Conservation (phyloP, 1,284 basidiomycete genomes). For the Mrakiaceae sp. region DNA sequence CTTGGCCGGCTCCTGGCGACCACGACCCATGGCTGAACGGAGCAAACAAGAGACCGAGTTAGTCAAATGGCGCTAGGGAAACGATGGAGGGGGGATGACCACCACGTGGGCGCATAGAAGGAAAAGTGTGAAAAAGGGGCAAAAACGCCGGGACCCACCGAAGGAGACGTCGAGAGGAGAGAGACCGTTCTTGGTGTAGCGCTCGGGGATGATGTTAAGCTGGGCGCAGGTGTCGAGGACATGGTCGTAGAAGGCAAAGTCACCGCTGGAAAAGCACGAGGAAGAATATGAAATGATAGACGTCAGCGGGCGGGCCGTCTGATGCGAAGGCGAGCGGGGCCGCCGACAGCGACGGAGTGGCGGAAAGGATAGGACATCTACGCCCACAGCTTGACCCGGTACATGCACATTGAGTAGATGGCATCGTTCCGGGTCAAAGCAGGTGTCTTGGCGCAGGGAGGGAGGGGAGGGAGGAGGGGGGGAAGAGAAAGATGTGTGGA, state of each 20-base stretch:
- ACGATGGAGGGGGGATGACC: not conserved
- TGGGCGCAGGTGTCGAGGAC: conserved; percentile 94
- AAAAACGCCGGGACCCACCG: conserved; percentile 31
- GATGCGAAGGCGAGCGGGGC: too few species aligned
- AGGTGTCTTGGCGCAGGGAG: too few species aligned
- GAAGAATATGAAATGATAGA: conserved; percentile 1
- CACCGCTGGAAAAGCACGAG: conserved; percentile 52
- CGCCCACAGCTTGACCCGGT: too few species aligned
- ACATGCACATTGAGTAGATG: too few species aligned
- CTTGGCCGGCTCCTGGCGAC: conserved; percentile 70
- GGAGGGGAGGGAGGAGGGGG: not conserved
- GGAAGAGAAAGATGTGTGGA: conserved; percentile 7
- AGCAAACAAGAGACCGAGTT: not conserved
- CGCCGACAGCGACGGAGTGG: too few species aligned
- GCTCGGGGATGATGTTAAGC: conserved; percentile 94
- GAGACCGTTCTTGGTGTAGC: conserved; percentile 79
- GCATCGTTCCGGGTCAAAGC: too few species aligned
- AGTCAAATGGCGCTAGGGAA: not conserved
- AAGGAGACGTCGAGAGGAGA: conserved; percentile 92
- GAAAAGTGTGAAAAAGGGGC: not conserved
- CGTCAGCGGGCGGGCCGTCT: too few species aligned
- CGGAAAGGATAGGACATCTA: too few species aligned
- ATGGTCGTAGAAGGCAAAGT: conserved; percentile 98
- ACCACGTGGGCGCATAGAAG: not conserved
- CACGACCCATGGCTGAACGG: conserved; percentile 75